Evolutionary conservation across 352 stramenopile genomes (phyloP).

Genomic region (Phytophthora hybrid): DNA sequence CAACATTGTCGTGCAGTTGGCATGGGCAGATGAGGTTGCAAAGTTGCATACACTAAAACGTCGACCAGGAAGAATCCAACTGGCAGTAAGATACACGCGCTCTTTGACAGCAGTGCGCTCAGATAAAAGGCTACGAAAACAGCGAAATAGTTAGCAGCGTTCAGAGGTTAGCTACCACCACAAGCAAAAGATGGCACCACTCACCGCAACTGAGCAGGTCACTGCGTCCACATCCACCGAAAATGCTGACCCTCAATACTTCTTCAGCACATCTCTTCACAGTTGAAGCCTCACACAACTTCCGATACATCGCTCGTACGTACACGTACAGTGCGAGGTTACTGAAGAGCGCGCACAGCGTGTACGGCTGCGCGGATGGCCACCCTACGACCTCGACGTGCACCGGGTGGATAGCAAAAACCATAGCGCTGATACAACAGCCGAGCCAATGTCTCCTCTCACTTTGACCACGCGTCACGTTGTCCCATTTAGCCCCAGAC

Average conservation of each 20-base stretch:
- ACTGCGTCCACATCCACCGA: slow-evolving; percentile 11
- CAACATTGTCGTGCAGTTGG: slow-evolving; percentile 11
- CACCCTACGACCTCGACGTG: slow-evolving; percentile 75
- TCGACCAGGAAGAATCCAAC: slow-evolving; percentile 53
- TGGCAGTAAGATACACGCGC: slow-evolving; percentile 53
- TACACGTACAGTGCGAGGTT: slow-evolving; percentile 53
- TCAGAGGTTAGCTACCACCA: neutral
- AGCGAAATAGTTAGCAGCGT: neutral
- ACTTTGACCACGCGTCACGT: neutral
- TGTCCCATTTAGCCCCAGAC: neutral
- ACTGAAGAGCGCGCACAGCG: slow-evolving; percentile 61
- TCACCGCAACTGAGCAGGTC: slow-evolving; percentile 26
- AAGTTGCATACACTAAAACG: slow-evolving; percentile 30
- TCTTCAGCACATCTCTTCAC: slow-evolving; percentile 2
- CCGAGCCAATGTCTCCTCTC: slow-evolving; percentile 21
- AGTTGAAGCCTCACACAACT: neutral
- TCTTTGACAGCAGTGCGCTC: slow-evolving; percentile 64
- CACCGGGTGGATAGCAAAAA: slow-evolving; percentile 73
- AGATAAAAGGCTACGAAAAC: slow-evolving; percentile 42
- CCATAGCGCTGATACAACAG: slow-evolving; percentile 50
- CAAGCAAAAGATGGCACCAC: neutral
- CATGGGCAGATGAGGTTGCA: slow-evolving; percentile 16
- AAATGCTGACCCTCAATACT: slow-evolving; percentile 15
- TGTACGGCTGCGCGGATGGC: slow-evolving; percentile 77
- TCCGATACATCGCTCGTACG: slow-evolving; percentile 14